Evolutionary conservation across 352 stramenopile genomes (phyloP).

Genomic region (Globisporangium orthogonon): DNA sequence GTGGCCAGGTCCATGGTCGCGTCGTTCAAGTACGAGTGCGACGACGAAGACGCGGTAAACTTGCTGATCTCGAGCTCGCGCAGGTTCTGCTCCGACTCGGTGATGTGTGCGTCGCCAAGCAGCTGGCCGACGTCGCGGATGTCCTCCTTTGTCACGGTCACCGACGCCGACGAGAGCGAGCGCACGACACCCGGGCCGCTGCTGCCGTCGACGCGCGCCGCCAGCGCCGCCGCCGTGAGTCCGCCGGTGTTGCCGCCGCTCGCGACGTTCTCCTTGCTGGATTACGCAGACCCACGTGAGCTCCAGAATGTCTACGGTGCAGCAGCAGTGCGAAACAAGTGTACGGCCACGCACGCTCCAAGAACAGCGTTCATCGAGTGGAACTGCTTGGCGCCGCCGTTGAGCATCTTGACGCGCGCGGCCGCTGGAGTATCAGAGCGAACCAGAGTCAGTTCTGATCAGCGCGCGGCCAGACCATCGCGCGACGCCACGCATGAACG

Average conservation of each 20-base stretch:
- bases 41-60: conserved; percentile 23
- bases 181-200: conserved; percentile 20
- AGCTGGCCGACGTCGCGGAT: conserved; percentile 60
- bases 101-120: conserved; percentile 75
- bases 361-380: conserved; percentile 70
- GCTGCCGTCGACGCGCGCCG: conserved; percentile 16
- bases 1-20: conserved; percentile 25
- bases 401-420: conserved; percentile 63
- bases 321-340: not conserved
- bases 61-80: conserved; percentile 75
- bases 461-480: no score
- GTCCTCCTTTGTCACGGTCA: conserved; percentile 77
- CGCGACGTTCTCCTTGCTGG: conserved; percentile 41
- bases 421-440: conserved; percentile 23
- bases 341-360: conserved; percentile 16
- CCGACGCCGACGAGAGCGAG: conserved; percentile 61
- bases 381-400: conserved; percentile 52
- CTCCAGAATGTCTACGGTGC: no score
- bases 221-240: conserved; percentile 24
- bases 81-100: conserved; percentile 71
- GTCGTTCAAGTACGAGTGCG: conserved; percentile 10
- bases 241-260: conserved; percentile 14
- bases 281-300: not conserved
- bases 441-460: not conserved
- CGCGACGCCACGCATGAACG: no score